Conservation (phyloP, 306 rosid genomes). For the Sicyos baderoa region DNA sequence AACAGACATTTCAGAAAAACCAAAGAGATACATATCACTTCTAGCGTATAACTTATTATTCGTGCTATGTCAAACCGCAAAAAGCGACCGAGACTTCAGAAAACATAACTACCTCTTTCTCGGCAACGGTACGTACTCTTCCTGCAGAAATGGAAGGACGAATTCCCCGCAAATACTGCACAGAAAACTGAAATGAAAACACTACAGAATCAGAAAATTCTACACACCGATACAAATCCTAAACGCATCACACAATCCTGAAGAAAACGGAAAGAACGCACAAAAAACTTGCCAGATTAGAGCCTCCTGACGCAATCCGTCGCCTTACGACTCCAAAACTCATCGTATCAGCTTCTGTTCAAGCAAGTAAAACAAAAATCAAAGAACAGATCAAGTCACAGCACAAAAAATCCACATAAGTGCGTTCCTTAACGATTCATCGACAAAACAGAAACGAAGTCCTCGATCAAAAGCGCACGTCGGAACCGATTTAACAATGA, state of each 20-base stretch:
- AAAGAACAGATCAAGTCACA: not conserved
- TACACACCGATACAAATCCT: not conserved
- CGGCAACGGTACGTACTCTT: conserved; percentile 39
- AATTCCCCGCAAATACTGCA: conserved; percentile 34
- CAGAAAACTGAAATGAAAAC: conserved; percentile 30
- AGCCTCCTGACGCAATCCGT: conserved; percentile 54
- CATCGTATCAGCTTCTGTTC: not conserved
- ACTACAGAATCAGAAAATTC: not conserved
- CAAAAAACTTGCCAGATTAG: conserved; percentile 29
- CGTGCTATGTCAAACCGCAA: not conserved
- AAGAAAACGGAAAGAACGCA: not conserved
- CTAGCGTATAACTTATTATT: not conserved
- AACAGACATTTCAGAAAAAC: not conserved
- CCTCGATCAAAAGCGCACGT: not conserved
- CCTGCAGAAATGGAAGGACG: conserved; percentile 28
- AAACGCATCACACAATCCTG: not conserved
- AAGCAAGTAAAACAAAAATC: not conserved
- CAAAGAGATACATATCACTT: not conserved
- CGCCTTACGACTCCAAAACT: conserved; percentile 63
- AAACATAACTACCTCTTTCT: conserved; percentile 38
- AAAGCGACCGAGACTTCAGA: not conserved
- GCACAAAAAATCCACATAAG: not conserved
- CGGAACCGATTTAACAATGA: no score
- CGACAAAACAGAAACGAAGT: not conserved
- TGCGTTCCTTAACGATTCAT: no score